Base-by-base conservation (phyloP, 768 basidiomycete genomes). In the Pholiota microspora region DNA sequence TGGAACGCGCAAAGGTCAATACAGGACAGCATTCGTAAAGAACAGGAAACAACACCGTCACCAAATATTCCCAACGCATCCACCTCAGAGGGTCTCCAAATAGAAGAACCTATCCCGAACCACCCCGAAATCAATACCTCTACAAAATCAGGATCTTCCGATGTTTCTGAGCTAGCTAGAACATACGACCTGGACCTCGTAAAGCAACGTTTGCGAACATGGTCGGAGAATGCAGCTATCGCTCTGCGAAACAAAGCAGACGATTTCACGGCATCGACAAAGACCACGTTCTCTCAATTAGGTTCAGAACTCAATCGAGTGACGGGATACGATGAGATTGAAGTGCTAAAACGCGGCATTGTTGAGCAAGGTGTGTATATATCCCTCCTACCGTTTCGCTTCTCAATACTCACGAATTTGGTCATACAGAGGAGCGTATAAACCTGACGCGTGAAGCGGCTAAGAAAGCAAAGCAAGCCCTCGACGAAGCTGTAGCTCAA, bases 311-410 rank as follows among this genome's bases (percentile, higher is more conserved):
- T 98, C 54, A 98, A 95, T 66, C 84, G 82, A 56, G 83, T 91
- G 18, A 94, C 95, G 7, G 97, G 97, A 0, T 99, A 99, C 62
- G 88, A 89, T 59, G 85, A 86, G 63, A 95, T 97, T 35, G 93
- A 97, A 60, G 79, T 77, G 13, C 70, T 96, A 56, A 94, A 95
- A 70, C 72, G 73, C 58, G 78, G 77, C 40, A 94, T 97, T 16
- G 88, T 83, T 36, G 80, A 83, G 45, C 87, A 90, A 77, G 96
- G 97, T 95, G 66, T 57, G 79, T 74, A 36, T 51, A 9, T 28
- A 55, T 18, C 34, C 51, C 23, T 24, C 54, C 15, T 42, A 0
- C 24, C 42, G n/a, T 36, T 5, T 23, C 5, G 31, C n/a, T 55
- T 34, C 49, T 13, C 45, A 24, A 36, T 49, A 21, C 25, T 47